Conservation (phyloP, 768 basidiomycete species). For the Boletus sp. region DNA sequence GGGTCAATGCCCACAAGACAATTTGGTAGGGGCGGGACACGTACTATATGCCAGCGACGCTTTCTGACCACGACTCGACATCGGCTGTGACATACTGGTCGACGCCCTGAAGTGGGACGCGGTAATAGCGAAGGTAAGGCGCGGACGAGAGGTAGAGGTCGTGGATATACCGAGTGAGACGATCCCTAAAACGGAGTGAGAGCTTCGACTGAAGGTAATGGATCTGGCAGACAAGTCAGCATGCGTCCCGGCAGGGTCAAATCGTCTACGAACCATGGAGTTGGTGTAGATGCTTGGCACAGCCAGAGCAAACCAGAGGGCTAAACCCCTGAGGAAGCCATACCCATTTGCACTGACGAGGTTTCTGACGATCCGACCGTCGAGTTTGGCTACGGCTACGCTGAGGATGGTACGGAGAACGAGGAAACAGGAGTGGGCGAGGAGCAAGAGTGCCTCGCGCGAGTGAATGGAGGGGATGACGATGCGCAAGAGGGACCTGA, state of each 20-base stretch:
- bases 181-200: slow-evolving; percentile 76
- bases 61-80: slow-evolving; percentile 83
- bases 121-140: slow-evolving; percentile 70
- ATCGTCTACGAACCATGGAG: slow-evolving; percentile 61
- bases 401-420: slow-evolving; percentile 84
- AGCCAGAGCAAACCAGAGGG: slow-evolving; percentile 85
- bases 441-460: slow-evolving; percentile 70
- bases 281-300: slow-evolving; percentile 95
- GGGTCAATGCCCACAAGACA: background rate
- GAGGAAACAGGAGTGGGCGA: slow-evolving; percentile 80
- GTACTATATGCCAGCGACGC: slow-evolving; percentile 83
- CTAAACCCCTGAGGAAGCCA: slow-evolving; percentile 80
- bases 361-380: slow-evolving; percentile 86
- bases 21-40: slow-evolving; percentile 29
- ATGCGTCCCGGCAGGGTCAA: background rate
- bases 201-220: slow-evolving; percentile 86
- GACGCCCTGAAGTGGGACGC: slow-evolving; percentile 62
- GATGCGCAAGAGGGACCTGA: slow-evolving; percentile 69
- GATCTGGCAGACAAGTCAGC: slow-evolving; percentile 48
- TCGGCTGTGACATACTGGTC: slow-evolving; percentile 95
- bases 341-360: slow-evolving; percentile 82
- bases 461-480: slow-evolving; percentile 60
- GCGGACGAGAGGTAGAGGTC: slow-evolving; percentile 84
- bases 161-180: slow-evolving; percentile 85
- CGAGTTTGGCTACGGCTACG: slow-evolving; percentile 81